These are phyloP conservation scores for Aspergillus texensis DNA, from an alignment of 2,329 filamentous ascomycete species.

Conservation along the genomic window DNA sequence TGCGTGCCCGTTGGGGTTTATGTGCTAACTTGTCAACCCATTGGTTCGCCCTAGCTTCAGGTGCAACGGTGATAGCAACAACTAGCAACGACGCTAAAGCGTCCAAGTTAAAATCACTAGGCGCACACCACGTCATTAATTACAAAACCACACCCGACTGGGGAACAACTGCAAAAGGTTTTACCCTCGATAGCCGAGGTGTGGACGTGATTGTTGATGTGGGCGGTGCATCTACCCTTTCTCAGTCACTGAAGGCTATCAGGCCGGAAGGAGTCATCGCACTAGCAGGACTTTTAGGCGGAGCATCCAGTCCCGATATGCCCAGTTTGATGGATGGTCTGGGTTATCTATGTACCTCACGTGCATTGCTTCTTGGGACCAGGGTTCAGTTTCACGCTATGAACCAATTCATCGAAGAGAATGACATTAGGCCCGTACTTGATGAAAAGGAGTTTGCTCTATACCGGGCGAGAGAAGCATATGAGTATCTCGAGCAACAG, in stretches of 20 bases:
- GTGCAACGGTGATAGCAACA: constrained; percentile 61
- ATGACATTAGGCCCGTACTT: constrained; percentile 52
- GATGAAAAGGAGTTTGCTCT: constrained; percentile 53
- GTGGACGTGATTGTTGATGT: constrained; percentile 61
- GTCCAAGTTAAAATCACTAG: constrained; percentile 53
- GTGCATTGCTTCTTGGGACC: constrained; percentile 52
- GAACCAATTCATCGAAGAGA: constrained; percentile 50
- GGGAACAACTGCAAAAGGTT: constrained; percentile 55
- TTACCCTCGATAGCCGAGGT: constrained; percentile 52
- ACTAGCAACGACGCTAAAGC: constrained; percentile 56
- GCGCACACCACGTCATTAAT: constrained; percentile 61
- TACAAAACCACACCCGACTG: constrained; percentile 57
- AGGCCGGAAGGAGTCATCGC: constrained; percentile 53
- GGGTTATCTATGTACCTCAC: constrained; percentile 46
- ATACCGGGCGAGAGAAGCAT: constrained; percentile 51
- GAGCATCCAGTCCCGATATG: constrained; percentile 38
- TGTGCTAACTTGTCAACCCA: background rate
- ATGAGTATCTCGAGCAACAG: constrained; percentile 53
- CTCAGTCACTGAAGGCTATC: constrained; percentile 46
- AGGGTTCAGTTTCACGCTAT: constrained; percentile 55
- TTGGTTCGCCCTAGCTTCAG: constrained; percentile 48
- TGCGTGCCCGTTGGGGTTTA: background rate
- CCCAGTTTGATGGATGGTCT: constrained; percentile 42
- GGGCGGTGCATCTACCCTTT: constrained; percentile 56
- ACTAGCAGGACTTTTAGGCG: constrained; percentile 58